A percentile compares a stretch with the other conserved stretches of the same genome.
These are phyloP conservation scores for Peribolospora kevripleyi DNA, from an alignment of 768 basidiomycete species.

Conservation along the genomic window DNA sequence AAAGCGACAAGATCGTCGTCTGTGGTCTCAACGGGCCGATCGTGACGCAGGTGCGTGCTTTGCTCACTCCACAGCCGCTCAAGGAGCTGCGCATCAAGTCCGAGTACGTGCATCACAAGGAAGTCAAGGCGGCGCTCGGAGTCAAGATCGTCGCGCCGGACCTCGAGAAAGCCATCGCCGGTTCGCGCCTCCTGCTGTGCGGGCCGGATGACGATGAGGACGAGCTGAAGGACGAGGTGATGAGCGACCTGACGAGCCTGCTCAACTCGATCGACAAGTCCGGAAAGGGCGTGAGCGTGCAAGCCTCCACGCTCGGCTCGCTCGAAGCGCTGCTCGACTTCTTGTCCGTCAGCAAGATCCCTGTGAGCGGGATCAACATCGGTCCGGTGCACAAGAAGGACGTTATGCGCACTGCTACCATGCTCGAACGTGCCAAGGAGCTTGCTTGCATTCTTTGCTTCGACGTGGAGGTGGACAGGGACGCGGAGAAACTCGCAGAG, in stretches of 20 bases:
- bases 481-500: conserved; percentile 70
- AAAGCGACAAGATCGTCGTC: conserved; percentile 81
- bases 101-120: conserved; percentile 83
- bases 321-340: conserved; percentile 91
- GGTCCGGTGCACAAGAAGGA: conserved; percentile 92
- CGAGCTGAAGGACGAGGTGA: conserved; percentile 76
- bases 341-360: conserved; percentile 82
- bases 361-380: conserved; percentile 75
- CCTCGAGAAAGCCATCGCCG: conserved; percentile 92
- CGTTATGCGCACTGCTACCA: conserved; percentile 69
- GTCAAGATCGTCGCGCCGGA: conserved; percentile 88
- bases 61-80: conserved; percentile 85
- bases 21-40: conserved; percentile 96
- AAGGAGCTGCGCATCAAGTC: conserved; percentile 81
- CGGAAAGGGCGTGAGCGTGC: conserved; percentile 90
- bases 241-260: conserved; percentile 78
- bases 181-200: conserved; percentile 72
- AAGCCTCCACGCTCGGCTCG: conserved; percentile 88
- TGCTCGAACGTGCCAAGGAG: conserved; percentile 90
- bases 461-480: conserved; percentile 81
- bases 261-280: conserved; percentile 79
- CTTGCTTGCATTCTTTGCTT: conserved; percentile 88
- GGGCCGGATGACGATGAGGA: conserved; percentile 95
- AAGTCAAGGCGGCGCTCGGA: conserved; percentile 87
- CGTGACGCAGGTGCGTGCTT: conserved; percentile 73